Base-by-base conservation (phyloP, 306 rosid genomes). In the Astragalus glycyphyllos region DNA sequence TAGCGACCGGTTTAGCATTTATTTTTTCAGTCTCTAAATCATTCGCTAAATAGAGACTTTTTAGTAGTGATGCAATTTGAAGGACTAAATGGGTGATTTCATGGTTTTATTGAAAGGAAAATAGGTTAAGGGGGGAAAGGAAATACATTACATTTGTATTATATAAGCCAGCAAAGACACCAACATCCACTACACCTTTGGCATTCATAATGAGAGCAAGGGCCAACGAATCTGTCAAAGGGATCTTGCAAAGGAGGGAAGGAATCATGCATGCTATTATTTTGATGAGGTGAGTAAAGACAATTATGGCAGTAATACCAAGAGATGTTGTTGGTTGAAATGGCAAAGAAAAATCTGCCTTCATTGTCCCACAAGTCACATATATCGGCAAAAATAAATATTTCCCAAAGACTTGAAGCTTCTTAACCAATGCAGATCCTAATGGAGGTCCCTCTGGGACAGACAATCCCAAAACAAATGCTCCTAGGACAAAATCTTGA, bases 391-490 rank as follows among this genome's bases (percentile, higher is more conserved):
- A 55, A 14, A 84, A 44, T 4, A 86, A 67, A 0, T 72, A 74
- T 0, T 26, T 54, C 35, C 78, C 73, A 37, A 90, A 79, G 50
- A 75, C 11, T 11, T 79, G 62, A 54, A 87, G 48, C 60, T 81
- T 85, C 7, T 80, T 75, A 11, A 86, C 84, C 37, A 90, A 20
- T 8, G 88, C 81, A 4, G 88, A 80, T 49, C 91, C 94, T 68
- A 84, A 45, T 4, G 91, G 91, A 6, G 88, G 94, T 42, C 96
- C 96, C 56, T 82, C 89, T 14, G 94, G 93, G 20, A 88, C 81
- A 4, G 81, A 77, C 76, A 90, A 58, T 14, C 96, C 96, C 44
- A 90, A 62, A 11, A 90, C 5, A 23, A 76, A 73, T 38, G 91
- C 88, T 11, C 91, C 91, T 5, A 83, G 13, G 10, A 40, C 3